phyloP scores from a whole-genome alignment of 257 asterid species.

The Misopates orontium region DNA sequence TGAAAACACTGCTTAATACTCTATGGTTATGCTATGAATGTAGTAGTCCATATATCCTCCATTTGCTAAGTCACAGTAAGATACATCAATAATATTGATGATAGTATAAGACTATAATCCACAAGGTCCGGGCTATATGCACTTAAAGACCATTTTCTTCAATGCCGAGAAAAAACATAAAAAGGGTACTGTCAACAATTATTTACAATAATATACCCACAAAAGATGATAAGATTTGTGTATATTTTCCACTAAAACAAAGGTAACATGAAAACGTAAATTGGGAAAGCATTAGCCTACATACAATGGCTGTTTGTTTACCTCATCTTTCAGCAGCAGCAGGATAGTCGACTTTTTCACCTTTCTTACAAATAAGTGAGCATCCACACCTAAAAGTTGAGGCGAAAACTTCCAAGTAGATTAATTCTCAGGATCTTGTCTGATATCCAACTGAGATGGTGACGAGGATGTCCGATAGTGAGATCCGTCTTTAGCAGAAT shows the following conservation, averaged over 20 bases:
- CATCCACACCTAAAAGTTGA: slow-evolving; percentile 16
- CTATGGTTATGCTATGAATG: too few relatives aligned
- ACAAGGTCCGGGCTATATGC: slow-evolving; percentile 8
- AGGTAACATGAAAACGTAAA: background rate
- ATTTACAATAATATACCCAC: slow-evolving; percentile 35
- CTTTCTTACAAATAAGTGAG: slow-evolving; percentile 1
- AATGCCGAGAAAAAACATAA: background rate
- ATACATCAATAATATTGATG: background rate
- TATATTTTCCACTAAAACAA: slow-evolving; percentile 16
- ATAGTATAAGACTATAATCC: background rate
- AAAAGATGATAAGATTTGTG: slow-evolving; percentile 17
- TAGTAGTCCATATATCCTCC: background rate
- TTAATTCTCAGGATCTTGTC: slow-evolving; percentile 27
- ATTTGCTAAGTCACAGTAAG: background rate
- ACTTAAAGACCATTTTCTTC: slow-evolving; percentile 23
- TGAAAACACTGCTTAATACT: too few relatives aligned
- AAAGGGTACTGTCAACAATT: background rate
- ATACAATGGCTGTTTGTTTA: background rate
- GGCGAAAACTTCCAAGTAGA: slow-evolving; percentile 22
- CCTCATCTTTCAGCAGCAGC: background rate
- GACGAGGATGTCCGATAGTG: slow-evolving; percentile 38
- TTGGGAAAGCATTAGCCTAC: background rate
- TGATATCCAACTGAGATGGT: slow-evolving; percentile 39
- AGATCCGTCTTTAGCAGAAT: slow-evolving; percentile 33
- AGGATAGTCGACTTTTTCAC: background rate